Evolutionary conservation across 2,329 filamentous ascomycete genomes (phyloP), one percentile per base, ranked within the genome.

Genomic region (Fusarium drepaniforme): DNA sequence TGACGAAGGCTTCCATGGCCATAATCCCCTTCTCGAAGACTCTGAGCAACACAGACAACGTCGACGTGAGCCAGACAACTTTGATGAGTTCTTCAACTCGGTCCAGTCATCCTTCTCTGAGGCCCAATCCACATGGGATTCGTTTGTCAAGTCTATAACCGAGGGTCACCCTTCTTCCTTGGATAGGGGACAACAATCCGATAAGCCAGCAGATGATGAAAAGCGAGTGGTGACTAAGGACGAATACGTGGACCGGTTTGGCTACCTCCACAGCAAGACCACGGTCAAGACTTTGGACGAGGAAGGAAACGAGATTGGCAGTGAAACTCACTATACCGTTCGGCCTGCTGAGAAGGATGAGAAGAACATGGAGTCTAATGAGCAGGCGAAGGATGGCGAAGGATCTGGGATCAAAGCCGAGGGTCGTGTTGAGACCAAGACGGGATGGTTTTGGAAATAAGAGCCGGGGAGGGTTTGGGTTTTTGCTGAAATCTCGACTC

Each of bases 391-490:
- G 49, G 64, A 63, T 23, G 16, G 64, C 38, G 58, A 71, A 23
- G 42, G 46, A 5, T 68, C 70, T 37, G 71, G 72, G 3, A 51
- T 71, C 33, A 59, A 66, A 33, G 53, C 70, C 15, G 69, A 68
- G 9, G 75, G 76, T 25, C 70, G 70, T 13, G 42, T 75, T n/a
- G 67, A 78, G 23, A 79, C 81, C 49, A 80, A 81, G 44, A 68
- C 78, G 12, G 81, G 83, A 5, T 86, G 84, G 84, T 84, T 86
- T 46, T 85, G 84, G 84, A 85, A 84, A 71, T 85, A 80, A 71
- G 18, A 13, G 15, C 13, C 9, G 2, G 4, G 6, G 23, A 33
- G 21, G 15, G 18, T 21, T 13, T 37, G 12, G 21, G n/a, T 21
- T 11, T 33, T 11, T 5, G 12, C 51, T 68, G 21, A 21, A 37